Conservation (phyloP, 108 stramenopile genomes). For the Seminavis robusta region DNA sequence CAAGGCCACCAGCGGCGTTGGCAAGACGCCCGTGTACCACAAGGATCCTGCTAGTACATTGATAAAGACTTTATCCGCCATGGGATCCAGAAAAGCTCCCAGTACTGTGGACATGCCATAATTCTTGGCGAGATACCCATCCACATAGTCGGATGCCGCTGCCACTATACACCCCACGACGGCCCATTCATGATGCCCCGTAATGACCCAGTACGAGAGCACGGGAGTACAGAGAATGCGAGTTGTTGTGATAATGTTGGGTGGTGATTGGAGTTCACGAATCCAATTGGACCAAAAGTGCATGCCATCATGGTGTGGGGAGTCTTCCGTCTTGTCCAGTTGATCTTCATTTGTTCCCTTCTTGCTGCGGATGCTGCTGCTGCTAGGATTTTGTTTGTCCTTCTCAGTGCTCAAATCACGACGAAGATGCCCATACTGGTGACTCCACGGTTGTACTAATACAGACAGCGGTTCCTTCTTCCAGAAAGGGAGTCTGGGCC, state of each 20-base stretch:
- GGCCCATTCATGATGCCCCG: slow-evolving; percentile 41
- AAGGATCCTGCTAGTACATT: slow-evolving; percentile 43
- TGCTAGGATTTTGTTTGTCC: too few relatives aligned
- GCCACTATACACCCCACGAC: slow-evolving; percentile 41
- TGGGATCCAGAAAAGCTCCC: slow-evolving; percentile 83
- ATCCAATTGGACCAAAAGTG: too few relatives aligned
- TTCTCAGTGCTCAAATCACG: too few relatives aligned
- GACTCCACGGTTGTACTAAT: too few relatives aligned
- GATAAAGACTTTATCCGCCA: slow-evolving; percentile 79
- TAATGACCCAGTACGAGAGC: slow-evolving; percentile 63
- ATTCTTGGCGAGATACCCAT: slow-evolving; percentile 78
- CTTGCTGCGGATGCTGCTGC: too few relatives aligned
- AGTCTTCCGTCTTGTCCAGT: too few relatives aligned
- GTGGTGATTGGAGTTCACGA: slow-evolving; percentile 55
- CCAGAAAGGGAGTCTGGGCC: too few relatives aligned
- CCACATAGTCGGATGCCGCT: slow-evolving; percentile 69
- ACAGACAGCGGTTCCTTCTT: too few relatives aligned
- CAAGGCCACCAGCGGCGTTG: slow-evolving; percentile 53
- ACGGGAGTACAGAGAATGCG: slow-evolving; percentile 72
- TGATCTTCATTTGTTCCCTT: too few relatives aligned
- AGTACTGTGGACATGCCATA: slow-evolving; percentile 62
- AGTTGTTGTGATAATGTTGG: slow-evolving; percentile 71
- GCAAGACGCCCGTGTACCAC: slow-evolving; percentile 62
- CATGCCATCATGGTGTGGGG: too few relatives aligned
- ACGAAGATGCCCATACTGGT: too few relatives aligned